Evolutionary conservation across 2,329 filamentous ascomycete species (phyloP).

Genomic region (Plenodomus biglobosus): DNA sequence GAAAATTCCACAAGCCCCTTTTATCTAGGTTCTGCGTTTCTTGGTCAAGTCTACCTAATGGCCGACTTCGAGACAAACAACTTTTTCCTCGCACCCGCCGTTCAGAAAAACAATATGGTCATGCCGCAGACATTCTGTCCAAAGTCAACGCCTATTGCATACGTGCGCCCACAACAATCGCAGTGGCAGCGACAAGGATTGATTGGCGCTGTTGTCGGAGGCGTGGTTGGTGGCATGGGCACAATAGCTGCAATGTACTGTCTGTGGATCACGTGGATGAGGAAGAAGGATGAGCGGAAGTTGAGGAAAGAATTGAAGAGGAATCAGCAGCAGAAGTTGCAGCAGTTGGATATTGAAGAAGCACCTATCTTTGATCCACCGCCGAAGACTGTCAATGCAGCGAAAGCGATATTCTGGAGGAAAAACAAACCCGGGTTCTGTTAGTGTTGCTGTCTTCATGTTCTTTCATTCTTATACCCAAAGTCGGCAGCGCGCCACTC

Average conservation of each 20-base stretch:
- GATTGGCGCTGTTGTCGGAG: constrained; percentile 45
- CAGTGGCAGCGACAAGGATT: constrained; percentile 40
- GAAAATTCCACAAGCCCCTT: constrained; percentile 35
- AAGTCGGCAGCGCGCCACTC: constrained; percentile 12
- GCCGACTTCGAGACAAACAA: constrained; percentile 45
- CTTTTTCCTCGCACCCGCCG: constrained; percentile 48
- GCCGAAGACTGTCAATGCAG: constrained; percentile 26
- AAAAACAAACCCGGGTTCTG: constrained; percentile 23
- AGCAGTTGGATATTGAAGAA: constrained; percentile 39
- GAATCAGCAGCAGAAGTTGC: constrained; percentile 32
- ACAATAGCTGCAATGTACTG: constrained; percentile 32
- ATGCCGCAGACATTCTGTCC: constrained; percentile 48
- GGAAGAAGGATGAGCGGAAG: constrained; percentile 31
- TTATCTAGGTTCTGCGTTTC: constrained; percentile 46
- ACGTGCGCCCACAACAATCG: constrained; percentile 30
- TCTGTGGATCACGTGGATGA: constrained; percentile 32
- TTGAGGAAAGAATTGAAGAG: constrained; percentile 31
- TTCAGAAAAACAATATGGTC: constrained; percentile 45
- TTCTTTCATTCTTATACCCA: constrained; percentile 13
- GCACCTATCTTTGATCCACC: constrained; percentile 37
- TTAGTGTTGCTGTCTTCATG: neutral
- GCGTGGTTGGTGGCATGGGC: constrained; percentile 41
- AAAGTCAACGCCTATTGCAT: constrained; percentile 38
- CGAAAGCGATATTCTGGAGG: constrained; percentile 35
- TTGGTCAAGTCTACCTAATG: constrained; percentile 50